Evolutionary conservation across 2,329 filamentous ascomycete genomes (phyloP).

Genomic region (Aspergillus sp.): DNA sequence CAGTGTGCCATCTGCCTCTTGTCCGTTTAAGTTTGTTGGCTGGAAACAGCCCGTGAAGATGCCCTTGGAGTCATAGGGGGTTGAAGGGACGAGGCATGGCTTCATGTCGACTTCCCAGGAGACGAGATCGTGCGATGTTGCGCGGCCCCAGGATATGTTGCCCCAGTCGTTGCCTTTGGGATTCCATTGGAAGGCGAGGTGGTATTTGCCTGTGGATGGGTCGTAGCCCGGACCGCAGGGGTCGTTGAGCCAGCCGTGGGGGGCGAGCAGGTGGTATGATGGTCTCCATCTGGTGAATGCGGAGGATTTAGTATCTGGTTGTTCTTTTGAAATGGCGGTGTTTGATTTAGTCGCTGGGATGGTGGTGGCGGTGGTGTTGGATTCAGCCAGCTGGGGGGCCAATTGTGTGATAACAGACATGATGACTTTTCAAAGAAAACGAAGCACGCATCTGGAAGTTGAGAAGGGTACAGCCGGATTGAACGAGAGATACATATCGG

Average conservation of each 20-base stretch:
- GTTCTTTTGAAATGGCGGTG: too few relatives aligned
- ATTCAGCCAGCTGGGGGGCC: too few relatives aligned
- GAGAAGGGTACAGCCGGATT: background rate
- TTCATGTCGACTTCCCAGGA: constrained; percentile 34
- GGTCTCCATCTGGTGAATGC: constrained; percentile 24
- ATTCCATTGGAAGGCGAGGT: constrained; percentile 47
- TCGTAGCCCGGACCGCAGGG: constrained; percentile 46
- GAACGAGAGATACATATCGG: background rate
- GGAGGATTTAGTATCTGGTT: background rate
- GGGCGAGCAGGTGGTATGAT: constrained; percentile 39
- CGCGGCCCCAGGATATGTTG: constrained; percentile 44
- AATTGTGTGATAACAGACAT: too few relatives aligned
- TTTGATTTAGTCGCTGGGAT: too few relatives aligned
- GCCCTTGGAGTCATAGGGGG: constrained; percentile 40
- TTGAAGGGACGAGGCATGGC: constrained; percentile 34
- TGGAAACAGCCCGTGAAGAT: constrained; percentile 45
- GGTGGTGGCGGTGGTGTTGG: too few relatives aligned
- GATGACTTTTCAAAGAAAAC: background rate
- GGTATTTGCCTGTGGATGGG: constrained; percentile 39
- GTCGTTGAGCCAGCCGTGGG: constrained; percentile 46
- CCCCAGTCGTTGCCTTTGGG: constrained; percentile 44
- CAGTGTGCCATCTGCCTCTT: constrained; percentile 25
- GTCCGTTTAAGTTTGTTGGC: constrained; percentile 25
- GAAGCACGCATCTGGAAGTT: too few relatives aligned
- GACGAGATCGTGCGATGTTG: constrained; percentile 40